Conservation (phyloP, 2,329 filamentous ascomycete species). For the Fusarium annulatum region DNA sequence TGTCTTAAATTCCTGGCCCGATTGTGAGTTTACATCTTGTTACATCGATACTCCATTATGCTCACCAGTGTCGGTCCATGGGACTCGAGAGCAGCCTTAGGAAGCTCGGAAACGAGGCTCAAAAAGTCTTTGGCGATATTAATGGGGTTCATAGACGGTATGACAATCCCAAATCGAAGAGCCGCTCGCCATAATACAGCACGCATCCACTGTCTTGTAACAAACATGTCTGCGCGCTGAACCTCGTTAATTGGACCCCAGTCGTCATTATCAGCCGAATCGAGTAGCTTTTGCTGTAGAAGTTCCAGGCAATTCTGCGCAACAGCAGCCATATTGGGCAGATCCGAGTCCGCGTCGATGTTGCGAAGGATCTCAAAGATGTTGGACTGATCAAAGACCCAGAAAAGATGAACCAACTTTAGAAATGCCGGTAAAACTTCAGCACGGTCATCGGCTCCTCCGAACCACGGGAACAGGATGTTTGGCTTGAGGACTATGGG, state of each 20-base stretch:
- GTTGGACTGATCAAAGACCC: slow-evolving; percentile 61
- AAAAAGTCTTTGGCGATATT: slow-evolving; percentile 60
- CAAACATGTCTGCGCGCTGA: slow-evolving; percentile 60
- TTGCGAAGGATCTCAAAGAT: slow-evolving; percentile 60
- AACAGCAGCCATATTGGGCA: slow-evolving; percentile 45
- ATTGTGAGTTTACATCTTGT: neutral
- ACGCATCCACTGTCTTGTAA: slow-evolving; percentile 63
- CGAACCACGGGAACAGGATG: slow-evolving; percentile 50
- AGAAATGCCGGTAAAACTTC: slow-evolving; percentile 61
- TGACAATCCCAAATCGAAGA: slow-evolving; percentile 48
- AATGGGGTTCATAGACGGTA: slow-evolving; percentile 51
- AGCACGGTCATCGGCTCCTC: slow-evolving; percentile 53
- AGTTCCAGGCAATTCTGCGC: slow-evolving; percentile 51
- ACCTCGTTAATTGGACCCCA: slow-evolving; percentile 56
- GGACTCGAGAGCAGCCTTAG: slow-evolving; percentile 59
- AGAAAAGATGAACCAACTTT: slow-evolving; percentile 61
- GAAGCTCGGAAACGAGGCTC: slow-evolving; percentile 55
- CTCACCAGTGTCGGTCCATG: slow-evolving; percentile 59
- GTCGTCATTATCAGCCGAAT: slow-evolving; percentile 52
- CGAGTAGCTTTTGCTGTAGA: slow-evolving; percentile 57
- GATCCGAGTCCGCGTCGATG: slow-evolving; percentile 49
- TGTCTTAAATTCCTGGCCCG: slow-evolving; percentile 54
- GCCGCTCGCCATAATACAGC: slow-evolving; percentile 59
- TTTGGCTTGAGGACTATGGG: slow-evolving; percentile 58
- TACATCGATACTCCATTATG: no score